phyloP scores from a whole-genome alignment of 768 basidiomycete genomes.

The Rhizopogon vulgaris region DNA sequence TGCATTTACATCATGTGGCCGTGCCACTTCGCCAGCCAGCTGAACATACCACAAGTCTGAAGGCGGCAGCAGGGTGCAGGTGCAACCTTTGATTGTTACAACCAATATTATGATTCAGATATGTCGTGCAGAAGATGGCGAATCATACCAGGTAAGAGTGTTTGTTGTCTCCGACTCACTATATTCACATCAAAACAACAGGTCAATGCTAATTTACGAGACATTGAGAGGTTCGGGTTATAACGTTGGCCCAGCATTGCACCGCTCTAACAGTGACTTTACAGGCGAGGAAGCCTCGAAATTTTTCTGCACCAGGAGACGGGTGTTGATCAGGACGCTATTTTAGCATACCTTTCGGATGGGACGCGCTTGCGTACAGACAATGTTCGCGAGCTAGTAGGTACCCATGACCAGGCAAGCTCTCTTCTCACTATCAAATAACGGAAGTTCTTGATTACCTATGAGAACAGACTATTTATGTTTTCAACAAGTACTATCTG shows the following conservation, averaged over 20 bases:
- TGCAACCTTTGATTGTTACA: constrained; percentile 1
- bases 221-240: constrained; percentile 61
- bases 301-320: constrained; percentile 65
- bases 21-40: not conserved
- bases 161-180: not conserved
- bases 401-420: constrained; percentile 68
- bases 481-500: constrained; percentile 79
- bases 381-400: constrained; percentile 72
- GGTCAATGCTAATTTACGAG: constrained; percentile 63
- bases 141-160: constrained; percentile 45
- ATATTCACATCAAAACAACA: constrained; percentile 9
- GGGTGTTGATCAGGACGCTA: constrained; percentile 60
- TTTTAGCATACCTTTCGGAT: constrained; percentile 76
- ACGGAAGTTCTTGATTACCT: constrained; percentile 8
- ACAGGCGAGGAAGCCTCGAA: constrained; percentile 64
- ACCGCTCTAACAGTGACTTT: not conserved
- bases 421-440: not conserved
- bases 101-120: constrained; percentile 47
- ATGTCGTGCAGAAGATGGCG: constrained; percentile 61
- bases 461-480: constrained; percentile 55
- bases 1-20: constrained; percentile 13
- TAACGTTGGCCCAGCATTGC: constrained; percentile 1
- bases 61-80: not conserved
- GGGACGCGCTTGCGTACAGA: constrained; percentile 64
- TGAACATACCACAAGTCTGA: not conserved